Evolutionary conservation across 2,329 filamentous ascomycete species (phyloP).

Genomic region (Gyromitra esculenta): DNA sequence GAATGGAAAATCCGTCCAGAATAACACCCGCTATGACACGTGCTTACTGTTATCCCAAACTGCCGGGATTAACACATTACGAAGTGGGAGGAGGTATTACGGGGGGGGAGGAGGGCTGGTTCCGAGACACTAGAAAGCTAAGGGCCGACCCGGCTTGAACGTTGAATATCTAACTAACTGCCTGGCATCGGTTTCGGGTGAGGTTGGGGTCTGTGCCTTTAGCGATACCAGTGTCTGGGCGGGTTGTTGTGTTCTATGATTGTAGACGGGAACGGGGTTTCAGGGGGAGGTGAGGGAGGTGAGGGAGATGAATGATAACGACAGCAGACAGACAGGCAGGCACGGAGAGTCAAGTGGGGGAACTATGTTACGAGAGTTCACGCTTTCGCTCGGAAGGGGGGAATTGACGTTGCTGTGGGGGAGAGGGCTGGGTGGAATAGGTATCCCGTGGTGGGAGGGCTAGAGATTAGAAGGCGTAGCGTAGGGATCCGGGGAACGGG

Average conservation of each 20-base stretch:
- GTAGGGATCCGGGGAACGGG: slow-evolving; percentile 40
- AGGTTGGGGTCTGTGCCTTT: slow-evolving; percentile 13
- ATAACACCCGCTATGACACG: slow-evolving; percentile 1
- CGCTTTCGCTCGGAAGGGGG: background rate
- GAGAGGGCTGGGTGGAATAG: slow-evolving; percentile 23
- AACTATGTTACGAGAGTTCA: slow-evolving; percentile 18
- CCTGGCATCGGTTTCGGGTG: slow-evolving; percentile 6
- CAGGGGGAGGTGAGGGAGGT: background rate
- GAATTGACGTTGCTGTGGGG: slow-evolving; percentile 38
- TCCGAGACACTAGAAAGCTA: background rate
- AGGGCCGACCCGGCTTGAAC: background rate
- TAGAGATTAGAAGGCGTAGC: slow-evolving; percentile 20
- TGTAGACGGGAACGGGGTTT: slow-evolving; percentile 2
- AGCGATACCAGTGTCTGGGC: slow-evolving; percentile 14
- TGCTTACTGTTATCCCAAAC: background rate
- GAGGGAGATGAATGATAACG: background rate
- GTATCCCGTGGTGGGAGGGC: slow-evolving; percentile 18
- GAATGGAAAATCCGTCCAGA: slow-evolving; percentile 12
- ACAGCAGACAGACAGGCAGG: background rate
- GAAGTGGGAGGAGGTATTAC: background rate
- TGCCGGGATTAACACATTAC: background rate
- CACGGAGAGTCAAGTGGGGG: slow-evolving; percentile 46
- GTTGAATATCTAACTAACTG: background rate
- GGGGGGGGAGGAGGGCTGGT: background rate
- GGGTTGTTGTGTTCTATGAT: background rate